Conservation (phyloP, 257 asterid genomes). For the Lithospermum erythrorhizon region DNA sequence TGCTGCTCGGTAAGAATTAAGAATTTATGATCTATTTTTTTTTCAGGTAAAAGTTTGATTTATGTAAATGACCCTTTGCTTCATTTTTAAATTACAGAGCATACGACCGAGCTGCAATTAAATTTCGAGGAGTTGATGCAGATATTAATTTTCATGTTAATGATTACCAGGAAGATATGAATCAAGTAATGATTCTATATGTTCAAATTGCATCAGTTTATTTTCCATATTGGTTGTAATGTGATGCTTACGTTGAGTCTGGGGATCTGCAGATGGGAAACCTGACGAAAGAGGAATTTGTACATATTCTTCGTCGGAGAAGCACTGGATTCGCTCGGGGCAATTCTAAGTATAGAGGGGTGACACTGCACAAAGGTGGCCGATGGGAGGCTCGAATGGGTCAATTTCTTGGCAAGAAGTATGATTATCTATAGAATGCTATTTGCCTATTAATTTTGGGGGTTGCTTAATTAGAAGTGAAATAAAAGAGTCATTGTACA, state of each 20-base stretch:
- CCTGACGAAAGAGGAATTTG: conserved; percentile 62
- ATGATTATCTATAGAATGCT: conserved; percentile 8
- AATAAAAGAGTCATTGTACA: neutral
- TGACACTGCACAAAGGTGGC: conserved; percentile 54
- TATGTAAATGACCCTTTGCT: neutral
- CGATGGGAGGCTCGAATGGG: conserved; percentile 75
- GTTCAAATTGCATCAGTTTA: neutral
- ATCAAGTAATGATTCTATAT: conserved; percentile 30
- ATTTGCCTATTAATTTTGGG: neutral
- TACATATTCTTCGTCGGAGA: conserved; percentile 64
- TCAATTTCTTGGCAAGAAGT: conserved; percentile 66
- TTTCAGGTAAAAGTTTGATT: neutral
- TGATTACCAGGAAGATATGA: conserved; percentile 73
- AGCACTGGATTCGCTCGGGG: conserved; percentile 73
- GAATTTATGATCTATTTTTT: neutral
- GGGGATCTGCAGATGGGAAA: conserved; percentile 38
- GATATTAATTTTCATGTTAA: conserved; percentile 58
- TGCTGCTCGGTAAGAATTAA: conserved; percentile 63
- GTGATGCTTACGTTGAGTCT: conserved; percentile 7
- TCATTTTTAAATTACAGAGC: conserved; percentile 36
- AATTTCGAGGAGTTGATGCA: conserved; percentile 83
- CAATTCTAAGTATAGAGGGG: conserved; percentile 65
- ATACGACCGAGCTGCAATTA: conserved; percentile 78
- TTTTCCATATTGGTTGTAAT: neutral
- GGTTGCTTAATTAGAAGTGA: neutral